phyloP scores from a whole-genome alignment of 306 rosid species.

The Pyrus bretschneideri region DNA sequence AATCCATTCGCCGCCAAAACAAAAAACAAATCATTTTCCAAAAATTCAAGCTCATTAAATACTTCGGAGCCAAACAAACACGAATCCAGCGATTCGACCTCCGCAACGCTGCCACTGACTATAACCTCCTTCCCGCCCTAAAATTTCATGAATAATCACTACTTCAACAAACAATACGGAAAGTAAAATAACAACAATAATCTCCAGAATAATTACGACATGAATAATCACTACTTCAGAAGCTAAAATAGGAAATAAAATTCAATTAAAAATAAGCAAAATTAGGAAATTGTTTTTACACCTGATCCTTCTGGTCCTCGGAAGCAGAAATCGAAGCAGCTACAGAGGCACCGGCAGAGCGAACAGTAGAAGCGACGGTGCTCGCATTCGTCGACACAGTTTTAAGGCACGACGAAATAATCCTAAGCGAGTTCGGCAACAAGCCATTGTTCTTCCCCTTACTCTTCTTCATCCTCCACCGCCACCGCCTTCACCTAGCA shows the following conservation, averaged over 20 bases:
- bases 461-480: constrained; percentile 35
- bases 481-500: constrained; percentile 3
- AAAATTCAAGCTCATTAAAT: neutral
- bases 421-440: constrained; percentile 75
- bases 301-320: constrained; percentile 89
- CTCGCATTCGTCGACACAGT: constrained; percentile 78
- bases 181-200: neutral
- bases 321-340: constrained; percentile 64
- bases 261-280: neutral
- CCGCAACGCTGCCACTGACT: neutral
- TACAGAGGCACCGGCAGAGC: constrained; percentile 87
- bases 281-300: neutral
- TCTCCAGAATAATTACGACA: neutral
- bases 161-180: neutral
- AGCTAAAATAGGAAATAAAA: neutral
- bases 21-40: neutral
- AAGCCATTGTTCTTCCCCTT: constrained; percentile 65
- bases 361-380: constrained; percentile 76
- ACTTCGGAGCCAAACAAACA: neutral
- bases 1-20: neutral
- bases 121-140: neutral
- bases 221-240: neutral
- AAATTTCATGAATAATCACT: neutral
- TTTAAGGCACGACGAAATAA: constrained; percentile 80
- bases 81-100: neutral